A percentile compares a stretch with the other conserved stretches of the same genome.
These are phyloP conservation scores for Penicillium riverlandense DNA, from an alignment of 495 filamentous ascomycete genomes.

Conservation along the genomic window DNA sequence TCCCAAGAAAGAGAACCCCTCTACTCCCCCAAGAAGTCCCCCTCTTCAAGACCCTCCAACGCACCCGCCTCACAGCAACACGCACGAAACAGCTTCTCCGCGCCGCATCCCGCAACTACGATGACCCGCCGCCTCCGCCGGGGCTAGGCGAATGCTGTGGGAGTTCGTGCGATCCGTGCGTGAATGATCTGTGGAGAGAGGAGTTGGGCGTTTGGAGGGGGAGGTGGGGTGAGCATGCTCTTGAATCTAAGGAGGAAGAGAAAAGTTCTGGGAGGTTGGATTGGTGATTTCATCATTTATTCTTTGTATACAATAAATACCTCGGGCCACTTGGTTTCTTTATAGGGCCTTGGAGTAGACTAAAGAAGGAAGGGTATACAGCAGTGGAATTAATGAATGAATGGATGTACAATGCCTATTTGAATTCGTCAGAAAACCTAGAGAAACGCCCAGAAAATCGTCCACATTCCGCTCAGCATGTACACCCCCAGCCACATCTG, in stretches of 20 bases:
- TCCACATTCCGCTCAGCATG: constrained; percentile 9
- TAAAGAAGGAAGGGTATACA: background rate
- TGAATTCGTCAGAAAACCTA: no score
- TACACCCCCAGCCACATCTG: constrained; percentile 8
- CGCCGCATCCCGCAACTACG: constrained; percentile 22
- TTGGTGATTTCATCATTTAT: no score
- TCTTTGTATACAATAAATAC: no score
- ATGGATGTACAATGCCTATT: background rate
- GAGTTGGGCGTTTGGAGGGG: constrained; percentile 34
- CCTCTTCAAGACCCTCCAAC: constrained; percentile 21
- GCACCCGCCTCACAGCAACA: constrained; percentile 23
- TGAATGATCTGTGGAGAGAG: constrained; percentile 34
- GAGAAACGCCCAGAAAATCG: constrained; percentile 5
- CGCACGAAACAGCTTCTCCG: constrained; percentile 34
- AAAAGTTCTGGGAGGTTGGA: background rate
- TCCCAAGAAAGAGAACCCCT: constrained; percentile 10
- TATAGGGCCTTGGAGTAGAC: no score
- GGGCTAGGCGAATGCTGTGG: constrained; percentile 33
- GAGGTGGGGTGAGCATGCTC: constrained; percentile 24
- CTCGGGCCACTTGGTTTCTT: no score
- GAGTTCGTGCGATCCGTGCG: constrained; percentile 38
- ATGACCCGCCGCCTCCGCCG: constrained; percentile 33
- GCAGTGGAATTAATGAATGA: background rate
- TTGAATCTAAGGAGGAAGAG: constrained; percentile 9
- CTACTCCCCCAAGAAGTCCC: constrained; percentile 21